Percentiles rank a stretch among this genome's conserved stretches.
These are phyloP conservation scores for Coix lacrymajobi DNA, from an alignment of 176 grass and related monocot genomes.

Conservation along the genomic window DNA sequence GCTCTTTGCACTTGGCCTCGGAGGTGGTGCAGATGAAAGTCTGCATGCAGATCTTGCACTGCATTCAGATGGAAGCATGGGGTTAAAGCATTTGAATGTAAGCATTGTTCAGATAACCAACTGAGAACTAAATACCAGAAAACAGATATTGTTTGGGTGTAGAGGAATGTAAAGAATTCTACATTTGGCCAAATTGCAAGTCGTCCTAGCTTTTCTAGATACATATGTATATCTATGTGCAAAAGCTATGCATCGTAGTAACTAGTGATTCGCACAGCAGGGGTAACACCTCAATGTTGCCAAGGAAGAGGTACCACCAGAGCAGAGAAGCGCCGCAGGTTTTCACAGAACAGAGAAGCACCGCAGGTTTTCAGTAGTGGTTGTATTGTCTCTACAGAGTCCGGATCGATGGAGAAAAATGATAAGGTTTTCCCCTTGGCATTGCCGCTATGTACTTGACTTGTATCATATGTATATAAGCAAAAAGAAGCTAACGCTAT, in stretches of 20 bases:
- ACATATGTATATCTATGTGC: too few species aligned
- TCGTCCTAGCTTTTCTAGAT: too few species aligned
- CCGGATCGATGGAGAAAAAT: background rate
- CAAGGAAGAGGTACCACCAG: background rate
- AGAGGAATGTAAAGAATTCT: background rate
- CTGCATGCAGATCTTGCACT: constrained; percentile 99
- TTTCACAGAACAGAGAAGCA: background rate
- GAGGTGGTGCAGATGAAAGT: constrained; percentile 99
- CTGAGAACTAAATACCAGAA: background rate
- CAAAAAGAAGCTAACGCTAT: background rate
- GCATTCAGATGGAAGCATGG: constrained; percentile 13
- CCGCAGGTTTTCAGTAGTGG: background rate
- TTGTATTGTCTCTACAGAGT: background rate
- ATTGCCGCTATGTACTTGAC: background rate
- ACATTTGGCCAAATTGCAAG: background rate
- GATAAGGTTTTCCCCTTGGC: background rate
- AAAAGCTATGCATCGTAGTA: background rate
- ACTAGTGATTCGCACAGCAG: background rate
- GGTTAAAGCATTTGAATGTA: background rate
- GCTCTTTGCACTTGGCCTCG: constrained; percentile 94
- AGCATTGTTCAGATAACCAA: background rate
- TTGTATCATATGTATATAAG: too few species aligned
- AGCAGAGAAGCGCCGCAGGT: background rate
- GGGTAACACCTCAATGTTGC: background rate
- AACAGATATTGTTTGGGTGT: background rate